These are phyloP conservation scores for Barnettozyma wickerhamii DNA, from an alignment of 805 yeast genomes.

Conservation along the genomic window DNA sequence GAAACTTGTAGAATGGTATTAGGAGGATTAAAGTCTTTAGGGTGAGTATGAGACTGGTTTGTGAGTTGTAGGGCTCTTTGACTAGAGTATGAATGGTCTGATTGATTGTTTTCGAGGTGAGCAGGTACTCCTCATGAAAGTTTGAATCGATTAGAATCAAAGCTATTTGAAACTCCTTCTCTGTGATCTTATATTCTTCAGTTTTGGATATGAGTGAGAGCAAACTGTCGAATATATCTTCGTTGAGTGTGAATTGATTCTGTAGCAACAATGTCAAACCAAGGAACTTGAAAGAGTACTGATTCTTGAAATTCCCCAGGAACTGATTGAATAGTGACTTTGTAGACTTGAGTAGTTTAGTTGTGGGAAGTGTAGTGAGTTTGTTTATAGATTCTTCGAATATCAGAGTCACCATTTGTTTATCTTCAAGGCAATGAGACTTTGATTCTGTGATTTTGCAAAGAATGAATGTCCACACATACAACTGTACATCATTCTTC, in stretches of 20 bases:
- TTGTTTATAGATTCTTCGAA: background rate
- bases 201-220: background rate
- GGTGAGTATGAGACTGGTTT: conserved; percentile 2
- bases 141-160: conserved; percentile 14
- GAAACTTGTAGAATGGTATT: background rate
- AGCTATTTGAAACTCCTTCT: conserved; percentile 11
- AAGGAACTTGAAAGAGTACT: conserved; percentile 11
- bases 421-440: background rate
- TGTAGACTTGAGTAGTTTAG: conserved; percentile 4
- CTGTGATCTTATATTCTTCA: background rate
- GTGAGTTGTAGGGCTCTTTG: background rate
- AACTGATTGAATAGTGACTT: conserved; percentile 12
- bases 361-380: background rate
- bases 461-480: conserved; percentile 15
- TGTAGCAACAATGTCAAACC: conserved; percentile 17
- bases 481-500: conserved; percentile 3
- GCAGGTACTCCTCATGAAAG: background rate
- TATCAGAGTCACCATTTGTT: background rate
- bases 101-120: background rate
- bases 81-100: background rate
- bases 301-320: conserved; percentile 1
- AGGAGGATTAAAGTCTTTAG: conserved; percentile 17
- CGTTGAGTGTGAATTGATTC: conserved; percentile 2
- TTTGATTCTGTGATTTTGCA: conserved; percentile 13
- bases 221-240: background rate